Evolutionary conservation across 352 stramenopile genomes (phyloP), one percentile per base, ranked within the genome.

Genomic region (Globisporangium mamillatum): DNA sequence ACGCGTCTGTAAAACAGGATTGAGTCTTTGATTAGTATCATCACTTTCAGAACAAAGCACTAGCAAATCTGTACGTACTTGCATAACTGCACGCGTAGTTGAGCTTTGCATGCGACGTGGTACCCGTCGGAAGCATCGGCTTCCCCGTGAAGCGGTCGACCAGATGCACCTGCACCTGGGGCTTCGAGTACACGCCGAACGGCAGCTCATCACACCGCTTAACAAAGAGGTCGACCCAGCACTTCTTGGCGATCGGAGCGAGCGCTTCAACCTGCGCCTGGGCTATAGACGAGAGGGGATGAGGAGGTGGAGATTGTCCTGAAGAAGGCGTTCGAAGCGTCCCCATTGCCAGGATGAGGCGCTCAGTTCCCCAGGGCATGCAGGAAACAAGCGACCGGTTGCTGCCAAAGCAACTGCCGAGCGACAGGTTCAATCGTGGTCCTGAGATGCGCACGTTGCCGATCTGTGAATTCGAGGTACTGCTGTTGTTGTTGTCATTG

Each of bases 91-190:
- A 36, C 6, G 59, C 54, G 12, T 38, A 48, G 52, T 55, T 54
- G 38, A 75, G 52, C 29, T 57, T 69, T 7, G 66, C 75, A 1
- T 57, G 66, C 24, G 52, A 34, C 32, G 77, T 79, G 16, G 70
- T 76, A 4, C 78, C 70, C 32, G 48, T 25, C 7, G 75, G 64
- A 10, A 74, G 73, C 0, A 87, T 44, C n/a, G 75, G 65, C 65
- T 73, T 70, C 4, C 84, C 84, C 0, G 81, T 84, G 68, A 82
- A 89, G 46, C 74, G 52, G 32, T 90, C 79, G 1, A 90, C 71
- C 8, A 88, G 46, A 57, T 89, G 76, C 18, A 90, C 57, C 4
- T 73, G 68, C 18, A 89, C 74, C 1, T 83, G 67, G 4, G 84
- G 84, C 38, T 74, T 70, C 2, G 69, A 77, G 58, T 77, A 83